Evolutionary conservation across 176 grass and related monocot species (phyloP), one percentile per base, ranked within the genome.

Genomic region (Ensete glaucum): DNA sequence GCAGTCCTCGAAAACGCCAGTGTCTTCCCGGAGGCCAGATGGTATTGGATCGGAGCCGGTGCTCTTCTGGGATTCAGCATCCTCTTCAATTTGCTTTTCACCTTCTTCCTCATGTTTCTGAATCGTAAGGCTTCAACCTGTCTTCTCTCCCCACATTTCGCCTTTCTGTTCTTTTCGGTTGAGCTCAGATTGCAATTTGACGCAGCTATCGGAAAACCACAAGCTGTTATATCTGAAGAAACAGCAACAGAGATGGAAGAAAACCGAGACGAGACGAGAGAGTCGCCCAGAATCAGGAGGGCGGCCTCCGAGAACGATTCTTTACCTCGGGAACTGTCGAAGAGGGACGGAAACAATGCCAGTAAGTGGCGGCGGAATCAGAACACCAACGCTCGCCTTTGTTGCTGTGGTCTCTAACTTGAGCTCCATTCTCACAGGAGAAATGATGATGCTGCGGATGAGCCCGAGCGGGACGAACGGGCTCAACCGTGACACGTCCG

Each of bases 181-280:
- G 20, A 62, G 15, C 13, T 15, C 57, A n/a, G 13, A 62, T 29
- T 76, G 55, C 83, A 9, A 34, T 49, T 60, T 53, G 27, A 77
- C 34, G 83, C 67, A 98, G 94, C 94, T 84, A 68, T 98, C 52
- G 90, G 94, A 15, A 98, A 93, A 71, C 94, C 90, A 60, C 94
- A 91, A 93, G 88, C 94, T 87, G 75, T 93, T 73, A 91, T 98
- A 93, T 98, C 94, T 87, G 94, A 98, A 98, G 90, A 93, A 87
- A 79, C 80, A 63, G 94, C 84, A 77, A 78, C 75, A 34, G 88
- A 93, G 83, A 82, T n/a, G 22, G 94, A 93, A 85, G 80, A 60
- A 62, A 90, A 84, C 26, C 75, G 52, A 24, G 74, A 83, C 65
- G 68, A 63, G 20, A 63, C 80, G 76, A 77, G 67, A 56, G 77